Percentiles rank a stretch among this genome's conserved stretches.
phyloP scores from a whole-genome alignment of 176 grass and related monocot genomes.

The Luzula sylvatica region DNA sequence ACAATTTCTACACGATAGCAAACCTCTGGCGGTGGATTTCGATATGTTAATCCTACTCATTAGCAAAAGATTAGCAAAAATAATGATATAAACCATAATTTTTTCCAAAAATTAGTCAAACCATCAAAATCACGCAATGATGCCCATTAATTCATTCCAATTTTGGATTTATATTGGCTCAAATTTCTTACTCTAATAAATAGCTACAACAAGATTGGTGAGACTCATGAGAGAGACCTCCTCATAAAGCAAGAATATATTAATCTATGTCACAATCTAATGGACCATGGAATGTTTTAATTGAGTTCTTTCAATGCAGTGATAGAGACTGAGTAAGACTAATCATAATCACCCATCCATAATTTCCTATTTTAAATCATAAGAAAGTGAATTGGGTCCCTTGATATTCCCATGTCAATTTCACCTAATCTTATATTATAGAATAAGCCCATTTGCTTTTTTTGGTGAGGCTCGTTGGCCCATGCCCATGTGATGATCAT shows the following conservation, averaged over 20 bases:
- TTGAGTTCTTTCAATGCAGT: not conserved
- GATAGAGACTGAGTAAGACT: conserved; percentile 9
- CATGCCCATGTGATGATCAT: conserved; percentile 15
- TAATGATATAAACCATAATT: no score
- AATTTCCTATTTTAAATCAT: conserved; percentile 9
- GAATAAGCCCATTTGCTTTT: no score
- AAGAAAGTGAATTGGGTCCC: conserved; percentile 8
- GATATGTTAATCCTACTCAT: no score
- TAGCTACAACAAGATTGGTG: not conserved
- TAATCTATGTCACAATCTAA: not conserved
- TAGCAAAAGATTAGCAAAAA: no score
- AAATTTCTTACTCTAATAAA: conserved; percentile 2
- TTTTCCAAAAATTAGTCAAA: no score
- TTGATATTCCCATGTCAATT: no score
- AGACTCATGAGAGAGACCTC: not conserved
- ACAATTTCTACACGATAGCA: no score
- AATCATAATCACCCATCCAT: not conserved
- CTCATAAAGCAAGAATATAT: not conserved
- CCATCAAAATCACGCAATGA: no score
- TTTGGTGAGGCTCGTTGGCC: no score
- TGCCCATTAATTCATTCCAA: not conserved
- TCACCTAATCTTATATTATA: no score
- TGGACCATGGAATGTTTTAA: conserved; percentile 12
- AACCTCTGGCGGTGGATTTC: no score
- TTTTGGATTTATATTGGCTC: not conserved